Evolutionary conservation across 345 rosid genomes (phyloP).

Genomic region (Bruguiera parviflora): DNA sequence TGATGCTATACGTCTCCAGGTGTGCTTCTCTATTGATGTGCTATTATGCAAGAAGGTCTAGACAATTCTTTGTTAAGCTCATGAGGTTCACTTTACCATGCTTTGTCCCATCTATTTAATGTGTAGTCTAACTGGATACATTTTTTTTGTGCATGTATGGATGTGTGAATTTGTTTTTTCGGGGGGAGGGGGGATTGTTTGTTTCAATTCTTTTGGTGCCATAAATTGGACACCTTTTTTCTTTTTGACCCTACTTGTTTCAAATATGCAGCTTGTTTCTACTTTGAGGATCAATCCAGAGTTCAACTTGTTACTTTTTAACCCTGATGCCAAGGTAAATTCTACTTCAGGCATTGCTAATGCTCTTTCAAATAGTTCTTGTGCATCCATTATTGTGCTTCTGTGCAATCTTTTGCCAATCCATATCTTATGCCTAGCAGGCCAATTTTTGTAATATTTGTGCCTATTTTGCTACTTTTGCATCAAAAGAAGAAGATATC

Average conservation of each 20-base stretch:
- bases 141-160: neutral
- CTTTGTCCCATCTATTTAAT: neutral
- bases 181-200: neutral
- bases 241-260: conserved; percentile 8
- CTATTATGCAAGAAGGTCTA: neutral
- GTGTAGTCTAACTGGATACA: neutral
- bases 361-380: neutral
- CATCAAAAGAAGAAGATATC: neutral
- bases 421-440: too few species aligned
- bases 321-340: conserved; percentile 79
- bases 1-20: conserved; percentile 79
- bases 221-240: conserved; percentile 5
- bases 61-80: neutral
- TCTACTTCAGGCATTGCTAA: conserved; percentile 8
- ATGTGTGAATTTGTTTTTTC: too few species aligned
- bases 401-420: neutral
- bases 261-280: conserved; percentile 79
- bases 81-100: neutral
- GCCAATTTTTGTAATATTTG: too few species aligned
- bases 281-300: conserved; percentile 69
- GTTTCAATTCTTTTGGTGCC: neutral
- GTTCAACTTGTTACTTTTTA: conserved; percentile 67
- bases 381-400: neutral
- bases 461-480: conserved; percentile 4
- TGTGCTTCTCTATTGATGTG: conserved; percentile 30